Conservation (phyloP, 2,329 filamentous ascomycete genomes). For the Monilinia polystroma region DNA sequence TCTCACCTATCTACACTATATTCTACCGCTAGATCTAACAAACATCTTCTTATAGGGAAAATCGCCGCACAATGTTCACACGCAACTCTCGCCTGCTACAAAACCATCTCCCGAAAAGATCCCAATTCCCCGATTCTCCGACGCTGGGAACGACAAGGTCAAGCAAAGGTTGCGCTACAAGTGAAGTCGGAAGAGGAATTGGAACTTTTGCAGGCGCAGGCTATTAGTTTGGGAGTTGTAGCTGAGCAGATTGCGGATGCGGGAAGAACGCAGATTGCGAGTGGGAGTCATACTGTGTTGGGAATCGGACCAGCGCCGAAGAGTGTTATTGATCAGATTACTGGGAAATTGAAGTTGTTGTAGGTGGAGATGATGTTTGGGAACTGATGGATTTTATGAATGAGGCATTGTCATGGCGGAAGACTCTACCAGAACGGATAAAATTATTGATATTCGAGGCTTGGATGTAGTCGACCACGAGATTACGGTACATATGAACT, state of each 20-base stretch:
- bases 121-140: slow-evolving; percentile 64
- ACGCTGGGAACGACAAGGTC: slow-evolving; percentile 82
- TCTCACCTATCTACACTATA: slow-evolving; percentile 13
- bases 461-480: neutral
- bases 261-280: slow-evolving; percentile 94
- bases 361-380: slow-evolving; percentile 44
- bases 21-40: neutral
- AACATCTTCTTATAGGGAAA: slow-evolving; percentile 63
- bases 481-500: neutral
- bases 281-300: slow-evolving; percentile 87
- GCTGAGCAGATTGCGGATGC: slow-evolving; percentile 92
- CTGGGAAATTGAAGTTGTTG: slow-evolving; percentile 79
- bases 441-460: neutral
- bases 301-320: slow-evolving; percentile 81
- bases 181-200: slow-evolving; percentile 83
- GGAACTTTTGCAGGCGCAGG: slow-evolving; percentile 70
- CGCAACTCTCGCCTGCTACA: slow-evolving; percentile 97
- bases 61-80: slow-evolving; percentile 94
- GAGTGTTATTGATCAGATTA: slow-evolving; percentile 83
- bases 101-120: slow-evolving; percentile 62
- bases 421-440: neutral
- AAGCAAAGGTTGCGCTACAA: slow-evolving; percentile 93
- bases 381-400: neutral
- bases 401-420: too few relatives aligned
- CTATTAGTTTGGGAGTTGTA: slow-evolving; percentile 78